Evolutionary conservation across 345 rosid genomes (phyloP).

Genomic region (Lepidium sativum): DNA sequence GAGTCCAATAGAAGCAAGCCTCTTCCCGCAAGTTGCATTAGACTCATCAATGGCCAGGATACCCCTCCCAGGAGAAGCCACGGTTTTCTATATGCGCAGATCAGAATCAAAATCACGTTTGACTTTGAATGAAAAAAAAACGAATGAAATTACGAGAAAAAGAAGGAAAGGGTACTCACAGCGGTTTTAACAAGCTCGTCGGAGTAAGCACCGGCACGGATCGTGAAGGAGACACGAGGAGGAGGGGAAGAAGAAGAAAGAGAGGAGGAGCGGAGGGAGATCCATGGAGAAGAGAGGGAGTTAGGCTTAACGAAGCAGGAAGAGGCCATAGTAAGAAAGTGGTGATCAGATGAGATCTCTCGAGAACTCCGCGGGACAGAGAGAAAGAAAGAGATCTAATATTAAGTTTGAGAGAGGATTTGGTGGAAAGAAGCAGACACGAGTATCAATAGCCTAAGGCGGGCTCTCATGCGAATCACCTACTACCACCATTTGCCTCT

Average conservation of each 20-base stretch:
- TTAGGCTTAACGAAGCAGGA: conserved; percentile 60
- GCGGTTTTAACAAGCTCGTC: conserved; percentile 94
- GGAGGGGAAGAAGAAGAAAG: conserved; percentile 38
- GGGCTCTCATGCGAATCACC: too few relatives aligned
- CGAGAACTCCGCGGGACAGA: conserved; percentile 38
- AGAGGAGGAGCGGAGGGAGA: conserved; percentile 58
- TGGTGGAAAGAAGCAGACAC: neutral
- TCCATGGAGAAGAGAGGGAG: conserved; percentile 59
- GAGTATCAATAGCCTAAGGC: neutral
- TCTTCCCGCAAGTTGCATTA: conserved; percentile 94
- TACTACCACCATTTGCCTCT: too few relatives aligned
- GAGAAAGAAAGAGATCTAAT: neutral
- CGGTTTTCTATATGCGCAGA: conserved; percentile 42
- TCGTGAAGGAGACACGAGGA: conserved; percentile 60
- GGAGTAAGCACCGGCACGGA: conserved; percentile 69
- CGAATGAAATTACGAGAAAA: too few relatives aligned
- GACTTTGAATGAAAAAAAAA: too few relatives aligned
- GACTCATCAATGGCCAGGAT: conserved; percentile 97
- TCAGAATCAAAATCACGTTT: neutral
- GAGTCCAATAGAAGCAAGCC: conserved; percentile 79
- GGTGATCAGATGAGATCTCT: conserved; percentile 21
- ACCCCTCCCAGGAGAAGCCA: conserved; percentile 92
- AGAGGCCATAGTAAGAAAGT: conserved; percentile 53
- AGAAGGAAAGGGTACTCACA: conserved; percentile 36
- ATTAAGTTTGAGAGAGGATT: neutral